Conservation (phyloP, 208 protist genomes). For the Trypanosoma cruzi region DNA sequence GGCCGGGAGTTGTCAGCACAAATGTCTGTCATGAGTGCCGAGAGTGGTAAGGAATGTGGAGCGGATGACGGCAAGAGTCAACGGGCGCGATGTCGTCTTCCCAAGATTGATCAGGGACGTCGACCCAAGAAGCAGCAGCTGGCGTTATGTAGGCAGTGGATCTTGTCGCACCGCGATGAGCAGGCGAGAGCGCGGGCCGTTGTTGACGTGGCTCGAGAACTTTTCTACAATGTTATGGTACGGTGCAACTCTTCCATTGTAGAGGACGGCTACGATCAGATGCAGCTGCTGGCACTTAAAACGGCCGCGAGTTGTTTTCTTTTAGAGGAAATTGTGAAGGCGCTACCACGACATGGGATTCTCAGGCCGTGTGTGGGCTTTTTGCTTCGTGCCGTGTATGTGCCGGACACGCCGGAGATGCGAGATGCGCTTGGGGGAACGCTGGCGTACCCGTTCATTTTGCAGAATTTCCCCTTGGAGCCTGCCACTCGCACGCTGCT, state of each 20-base stretch:
- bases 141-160: constrained; percentile 16
- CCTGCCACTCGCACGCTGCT: constrained; percentile 27
- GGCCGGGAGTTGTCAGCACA: background rate
- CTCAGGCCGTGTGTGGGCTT: constrained; percentile 58
- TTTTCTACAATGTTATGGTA: constrained; percentile 26
- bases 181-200: constrained; percentile 1
- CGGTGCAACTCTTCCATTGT: constrained; percentile 6
- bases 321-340: constrained; percentile 45
- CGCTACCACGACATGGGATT: constrained; percentile 64
- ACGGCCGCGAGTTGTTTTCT: constrained; percentile 56
- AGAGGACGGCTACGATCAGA: constrained; percentile 23
- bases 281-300: constrained; percentile 46
- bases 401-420: constrained; percentile 51
- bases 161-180: constrained; percentile 12
- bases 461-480: constrained; percentile 20
- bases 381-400: constrained; percentile 68
- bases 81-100: background rate
- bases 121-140: background rate
- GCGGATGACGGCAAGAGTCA: too few relatives aligned
- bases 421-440: constrained; percentile 36
- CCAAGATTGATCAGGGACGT: constrained; percentile 7
- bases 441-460: constrained; percentile 17
- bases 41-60: background rate
- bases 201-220: constrained; percentile 18
- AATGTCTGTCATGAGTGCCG: background rate